Evolutionary conservation across 352 stramenopile genomes (phyloP), one percentile per base, ranked within the genome.

Genomic region (Phytophthora hibernalis): DNA sequence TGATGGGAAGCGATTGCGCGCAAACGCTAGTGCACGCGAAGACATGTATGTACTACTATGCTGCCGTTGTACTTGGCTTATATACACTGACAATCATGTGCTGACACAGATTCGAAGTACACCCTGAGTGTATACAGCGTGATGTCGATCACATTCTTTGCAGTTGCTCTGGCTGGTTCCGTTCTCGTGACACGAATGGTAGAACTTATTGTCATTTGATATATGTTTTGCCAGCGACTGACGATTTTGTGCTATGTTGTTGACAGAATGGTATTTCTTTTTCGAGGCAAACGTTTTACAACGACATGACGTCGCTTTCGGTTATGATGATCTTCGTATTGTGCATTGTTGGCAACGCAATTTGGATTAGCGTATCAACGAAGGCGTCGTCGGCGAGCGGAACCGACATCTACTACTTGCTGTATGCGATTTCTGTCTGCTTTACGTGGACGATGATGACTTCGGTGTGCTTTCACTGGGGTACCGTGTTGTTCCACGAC

Each of bases 361-460:
- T 95, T 57, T 95, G 87, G 87, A 92, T 93, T 55, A 78, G 88
- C 40, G 77, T 92, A 20, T 87, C 85, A 11, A 80, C 79, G 15
- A 77, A 89, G 24, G 72, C 65, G 1, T 76, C 72, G 13, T 74
- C 68, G 15, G 66, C 67, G 5, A 76, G 71, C 22, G 83, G 72
- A 12, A 91, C 74, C 22, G 80, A 93, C 47, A 76, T 94, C 2
- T 93, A 93, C 67, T 95, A 90, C 57, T 53, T 94, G 51, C 53
- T 93, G 12, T 79, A 77, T 11, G 79, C 83, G 11, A 89, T 92
- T 62, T 83, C 80, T 55, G 70, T 72, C 18, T 91, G 82, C 56
- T 93, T 88, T 49, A 83, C 82, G 21, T 96, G 88, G 86, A 93
- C 81, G 22, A 93, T 96, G 83, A 91, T 96, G 80, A 92, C 83